Evolutionary conservation across 768 basidiomycete species (phyloP).

Genomic region (Tremella fuciformis): DNA sequence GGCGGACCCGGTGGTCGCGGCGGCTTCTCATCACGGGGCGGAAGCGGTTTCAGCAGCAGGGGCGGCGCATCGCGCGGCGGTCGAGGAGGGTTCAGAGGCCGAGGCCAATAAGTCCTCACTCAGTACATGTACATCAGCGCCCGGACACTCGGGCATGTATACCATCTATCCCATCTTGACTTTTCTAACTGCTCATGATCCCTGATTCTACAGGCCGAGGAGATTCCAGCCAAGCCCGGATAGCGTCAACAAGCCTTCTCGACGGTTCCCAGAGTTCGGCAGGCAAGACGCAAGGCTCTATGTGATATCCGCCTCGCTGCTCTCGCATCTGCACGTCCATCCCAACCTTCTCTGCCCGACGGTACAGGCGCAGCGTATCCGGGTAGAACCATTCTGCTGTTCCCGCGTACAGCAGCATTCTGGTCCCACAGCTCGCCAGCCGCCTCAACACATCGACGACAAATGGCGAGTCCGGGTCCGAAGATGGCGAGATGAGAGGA

Average conservation of each 20-base stretch:
- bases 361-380: neutral
- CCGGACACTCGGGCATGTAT: too few relatives aligned
- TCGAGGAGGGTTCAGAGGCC: slow-evolving; percentile 23
- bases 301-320: slow-evolving; percentile 16
- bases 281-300: slow-evolving; percentile 14
- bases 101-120: neutral
- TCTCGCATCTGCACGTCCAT: slow-evolving; percentile 2
- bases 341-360: slow-evolving; percentile 2
- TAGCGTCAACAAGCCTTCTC: slow-evolving; percentile 8
- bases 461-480: slow-evolving; percentile 12
- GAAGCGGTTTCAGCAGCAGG: slow-evolving; percentile 29
- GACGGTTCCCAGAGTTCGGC: slow-evolving; percentile 12
- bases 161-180: too few relatives aligned
- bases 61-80: slow-evolving; percentile 32
- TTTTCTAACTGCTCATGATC: too few relatives aligned
- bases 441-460: slow-evolving; percentile 2
- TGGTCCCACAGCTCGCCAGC: slow-evolving; percentile 5
- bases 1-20: slow-evolving; percentile 39
- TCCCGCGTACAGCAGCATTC: slow-evolving; percentile 14
- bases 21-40: slow-evolving; percentile 29
- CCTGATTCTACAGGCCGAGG: too few relatives aligned
- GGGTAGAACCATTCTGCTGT: slow-evolving; percentile 22
- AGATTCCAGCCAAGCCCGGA: neutral
- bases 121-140: too few relatives aligned
- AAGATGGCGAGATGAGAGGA: slow-evolving; percentile 19